phyloP scores from a whole-genome alignment of 2,329 filamentous ascomycete genomes.

The Cladosporium halotolerans region DNA sequence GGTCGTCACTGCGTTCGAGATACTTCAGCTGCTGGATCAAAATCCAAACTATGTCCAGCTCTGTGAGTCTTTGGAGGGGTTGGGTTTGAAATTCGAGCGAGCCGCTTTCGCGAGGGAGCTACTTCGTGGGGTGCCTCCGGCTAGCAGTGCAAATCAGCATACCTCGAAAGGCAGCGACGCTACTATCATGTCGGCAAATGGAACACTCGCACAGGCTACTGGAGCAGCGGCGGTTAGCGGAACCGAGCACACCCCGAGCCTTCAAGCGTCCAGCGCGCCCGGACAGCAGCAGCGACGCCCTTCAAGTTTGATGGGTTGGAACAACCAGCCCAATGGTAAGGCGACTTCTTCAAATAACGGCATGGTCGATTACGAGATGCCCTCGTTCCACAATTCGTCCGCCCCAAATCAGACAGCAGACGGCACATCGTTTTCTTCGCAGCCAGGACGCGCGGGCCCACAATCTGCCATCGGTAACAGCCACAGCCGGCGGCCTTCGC shows the following conservation, averaged over 20 bases:
- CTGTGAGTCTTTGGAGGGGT: slow-evolving; percentile 47
- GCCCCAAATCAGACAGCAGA: slow-evolving; percentile 12
- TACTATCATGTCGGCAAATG: slow-evolving; percentile 10
- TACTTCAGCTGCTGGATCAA: slow-evolving; percentile 43
- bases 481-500: slow-evolving; percentile 1
- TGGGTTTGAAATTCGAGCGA: slow-evolving; percentile 46
- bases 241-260: not conserved
- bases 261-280: no score
- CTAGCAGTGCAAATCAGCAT: slow-evolving; percentile 23
- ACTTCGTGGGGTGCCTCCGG: slow-evolving; percentile 40
- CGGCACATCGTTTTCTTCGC: not conserved
- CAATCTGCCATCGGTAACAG: not conserved
- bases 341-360: slow-evolving; percentile 1
- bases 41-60: slow-evolving; percentile 53
- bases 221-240: not conserved
- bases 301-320: not conserved
- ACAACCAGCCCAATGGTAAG: not conserved
- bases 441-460: not conserved
- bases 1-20: slow-evolving; percentile 32
- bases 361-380: slow-evolving; percentile 23
- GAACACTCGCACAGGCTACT: slow-evolving; percentile 15
- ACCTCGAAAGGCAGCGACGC: not conserved
- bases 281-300: no score
- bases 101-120: slow-evolving; percentile 49
- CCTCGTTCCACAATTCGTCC: slow-evolving; percentile 18